These are phyloP conservation scores for Suillus americanus DNA, from an alignment of 768 basidiomycete genomes.

Conservation along the genomic window DNA sequence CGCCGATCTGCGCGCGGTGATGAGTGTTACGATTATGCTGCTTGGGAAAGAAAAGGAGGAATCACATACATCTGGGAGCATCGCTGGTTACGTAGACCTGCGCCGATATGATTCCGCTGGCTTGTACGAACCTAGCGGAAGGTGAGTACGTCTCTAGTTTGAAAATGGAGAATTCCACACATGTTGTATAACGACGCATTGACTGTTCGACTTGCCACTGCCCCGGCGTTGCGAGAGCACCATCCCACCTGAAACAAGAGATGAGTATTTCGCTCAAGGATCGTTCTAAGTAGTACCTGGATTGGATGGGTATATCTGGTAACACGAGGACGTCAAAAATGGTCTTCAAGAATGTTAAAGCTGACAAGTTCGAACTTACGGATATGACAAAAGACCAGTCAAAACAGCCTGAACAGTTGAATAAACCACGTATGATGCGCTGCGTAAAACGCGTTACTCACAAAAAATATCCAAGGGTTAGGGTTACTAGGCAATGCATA, in stretches of 20 bases:
- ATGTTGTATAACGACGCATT: conserved; percentile 63
- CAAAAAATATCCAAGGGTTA: conserved; percentile 56
- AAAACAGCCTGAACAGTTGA: conserved; percentile 35
- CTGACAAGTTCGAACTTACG: conserved; percentile 26
- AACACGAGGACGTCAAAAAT: conserved; percentile 9
- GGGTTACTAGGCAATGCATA: conserved; percentile 47
- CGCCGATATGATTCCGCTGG: conserved; percentile 41
- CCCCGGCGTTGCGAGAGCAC: conserved; percentile 61
- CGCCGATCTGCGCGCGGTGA: conserved; percentile 41
- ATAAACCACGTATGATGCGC: not conserved
- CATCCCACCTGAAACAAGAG: conserved; percentile 41
- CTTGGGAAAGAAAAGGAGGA: not conserved
- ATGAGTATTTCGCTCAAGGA: not conserved
- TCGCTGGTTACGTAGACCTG: conserved; percentile 62
- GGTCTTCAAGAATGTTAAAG: conserved; percentile 6
- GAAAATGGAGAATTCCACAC: conserved; percentile 18
- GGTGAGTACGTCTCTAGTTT: not conserved
- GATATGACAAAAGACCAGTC: conserved; percentile 45
- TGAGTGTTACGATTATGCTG: not conserved
- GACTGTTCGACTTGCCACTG: conserved; percentile 58
- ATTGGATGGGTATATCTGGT: conserved; percentile 49
- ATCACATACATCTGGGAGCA: conserved; percentile 49
- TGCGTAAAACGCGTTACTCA: conserved; percentile 21
- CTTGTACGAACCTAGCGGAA: conserved; percentile 40
- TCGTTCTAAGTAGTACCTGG: conserved; percentile 28